phyloP scores from a whole-genome alignment of 2,329 filamentous ascomycete species.

The Hymenoscyphus repandus region DNA sequence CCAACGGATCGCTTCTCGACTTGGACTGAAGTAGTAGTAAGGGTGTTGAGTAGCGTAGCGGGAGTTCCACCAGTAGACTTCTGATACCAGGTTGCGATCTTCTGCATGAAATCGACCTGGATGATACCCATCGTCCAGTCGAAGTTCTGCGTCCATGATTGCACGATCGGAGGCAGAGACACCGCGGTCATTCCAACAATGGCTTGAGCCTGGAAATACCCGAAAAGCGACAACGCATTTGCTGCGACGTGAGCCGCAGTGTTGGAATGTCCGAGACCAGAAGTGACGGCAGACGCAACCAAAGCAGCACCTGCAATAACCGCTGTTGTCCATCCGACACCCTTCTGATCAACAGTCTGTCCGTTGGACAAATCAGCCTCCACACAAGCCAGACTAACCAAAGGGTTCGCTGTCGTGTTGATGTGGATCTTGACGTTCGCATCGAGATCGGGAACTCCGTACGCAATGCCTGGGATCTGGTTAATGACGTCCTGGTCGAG shows the following conservation, averaged over 20 bases:
- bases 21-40: conserved; percentile 74
- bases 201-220: conserved; percentile 91
- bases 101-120: conserved; percentile 77
- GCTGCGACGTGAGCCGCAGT: conserved; percentile 91
- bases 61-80: conserved; percentile 85
- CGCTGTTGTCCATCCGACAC: conserved; percentile 85
- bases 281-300: conserved; percentile 80
- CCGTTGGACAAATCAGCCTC: conserved; percentile 86
- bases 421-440: conserved; percentile 78
- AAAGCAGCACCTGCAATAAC: conserved; percentile 81
- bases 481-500: conserved; percentile 52
- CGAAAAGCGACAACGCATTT: conserved; percentile 88
- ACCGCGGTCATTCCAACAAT: conserved; percentile 83
- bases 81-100: conserved; percentile 92
- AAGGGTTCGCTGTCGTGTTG: conserved; percentile 55
- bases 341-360: conserved; percentile 83
- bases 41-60: conserved; percentile 68
- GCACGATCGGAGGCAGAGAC: conserved; percentile 77
- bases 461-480: conserved; percentile 76
- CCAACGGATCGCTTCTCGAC: conserved; percentile 54
- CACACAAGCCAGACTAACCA: conserved; percentile 71
- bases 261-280: conserved; percentile 86
- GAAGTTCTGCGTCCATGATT: conserved; percentile 95
- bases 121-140: conserved; percentile 99
- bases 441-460: conserved; percentile 85